Percentiles rank a stretch among this genome's conserved stretches.
These are phyloP conservation scores for Phoenix dactylifera DNA, from an alignment of 176 grass and related monocot species.

Conservation along the genomic window DNA sequence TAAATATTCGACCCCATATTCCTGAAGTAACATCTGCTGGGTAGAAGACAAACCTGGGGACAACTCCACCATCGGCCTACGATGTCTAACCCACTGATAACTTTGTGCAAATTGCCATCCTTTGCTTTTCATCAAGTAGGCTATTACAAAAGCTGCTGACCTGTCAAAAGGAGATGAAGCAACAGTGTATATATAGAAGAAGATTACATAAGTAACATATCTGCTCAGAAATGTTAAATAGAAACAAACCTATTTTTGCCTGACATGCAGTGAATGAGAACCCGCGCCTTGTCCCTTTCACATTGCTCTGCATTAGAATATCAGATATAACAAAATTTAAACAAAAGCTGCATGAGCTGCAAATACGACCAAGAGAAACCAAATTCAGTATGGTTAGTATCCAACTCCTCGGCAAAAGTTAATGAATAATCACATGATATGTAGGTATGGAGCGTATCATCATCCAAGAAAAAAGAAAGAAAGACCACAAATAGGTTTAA, in stretches of 20 bases:
- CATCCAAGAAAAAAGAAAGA: too few species aligned
- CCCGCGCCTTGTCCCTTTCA: slow-evolving; percentile 2
- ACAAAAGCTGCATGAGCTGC: too few species aligned
- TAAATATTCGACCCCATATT: too few species aligned
- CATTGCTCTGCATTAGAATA: slow-evolving; percentile 4
- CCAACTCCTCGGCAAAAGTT: too few species aligned
- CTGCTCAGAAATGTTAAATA: neutral
- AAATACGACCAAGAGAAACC: too few species aligned
- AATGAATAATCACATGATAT: too few species aligned
- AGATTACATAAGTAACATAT: neutral
- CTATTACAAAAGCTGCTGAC: slow-evolving; percentile 15
- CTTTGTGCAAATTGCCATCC: slow-evolving; percentile 13
- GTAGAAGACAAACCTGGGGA: slow-evolving; percentile 3
- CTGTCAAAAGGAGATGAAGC: neutral
- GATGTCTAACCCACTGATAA: slow-evolving; percentile 17
- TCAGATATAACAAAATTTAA: too few species aligned
- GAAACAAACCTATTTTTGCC: slow-evolving; percentile 13
- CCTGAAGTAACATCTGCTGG: too few species aligned
- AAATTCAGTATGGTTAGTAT: too few species aligned
- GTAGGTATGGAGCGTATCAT: too few species aligned
- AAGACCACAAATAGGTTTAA: too few species aligned
- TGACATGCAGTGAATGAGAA: slow-evolving; percentile 13
- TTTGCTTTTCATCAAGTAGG: slow-evolving; percentile 19
- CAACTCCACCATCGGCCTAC: neutral
- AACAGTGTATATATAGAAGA: neutral